These are phyloP conservation scores for Linnemannia elongata DNA, from an alignment of 192 early-diverging fungal genomes.

Conservation along the genomic window DNA sequence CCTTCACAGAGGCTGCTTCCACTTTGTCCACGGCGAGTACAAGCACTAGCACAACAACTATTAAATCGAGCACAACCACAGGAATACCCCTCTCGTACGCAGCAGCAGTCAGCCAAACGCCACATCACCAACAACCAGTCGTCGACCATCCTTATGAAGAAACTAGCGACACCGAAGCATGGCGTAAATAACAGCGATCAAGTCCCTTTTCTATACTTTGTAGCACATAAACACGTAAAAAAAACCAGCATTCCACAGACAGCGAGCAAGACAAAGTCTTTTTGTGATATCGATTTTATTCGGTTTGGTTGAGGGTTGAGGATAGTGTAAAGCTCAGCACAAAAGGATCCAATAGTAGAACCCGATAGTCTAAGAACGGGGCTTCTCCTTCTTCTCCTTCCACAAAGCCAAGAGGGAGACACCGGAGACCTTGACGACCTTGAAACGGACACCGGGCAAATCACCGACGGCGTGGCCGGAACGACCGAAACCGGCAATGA, in stretches of 20 bases:
- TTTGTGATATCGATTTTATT: slow-evolving; percentile 49
- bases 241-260: not conserved
- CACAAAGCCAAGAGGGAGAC: slow-evolving; percentile 98
- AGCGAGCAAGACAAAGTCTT: not conserved
- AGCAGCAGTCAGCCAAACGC: slow-evolving; percentile 23
- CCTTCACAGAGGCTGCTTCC: not conserved
- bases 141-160: slow-evolving; percentile 29
- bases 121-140: not conserved
- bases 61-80: not conserved
- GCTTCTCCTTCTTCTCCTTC: slow-evolving; percentile 99
- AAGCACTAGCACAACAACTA: not conserved
- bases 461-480: slow-evolving; percentile 99
- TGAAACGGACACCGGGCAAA: slow-evolving; percentile 99
- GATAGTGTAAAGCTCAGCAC: slow-evolving; percentile 17
- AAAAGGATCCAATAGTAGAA: slow-evolving; percentile 12
- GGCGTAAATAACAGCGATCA: slow-evolving; percentile 1
- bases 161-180: slow-evolving; percentile 51
- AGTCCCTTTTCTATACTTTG: not conserved
- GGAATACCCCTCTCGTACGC: slow-evolving; percentile 25
- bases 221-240: not conserved
- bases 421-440: slow-evolving; percentile 99
- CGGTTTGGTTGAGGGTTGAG: slow-evolving; percentile 16
- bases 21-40: not conserved
- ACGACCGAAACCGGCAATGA: slow-evolving; percentile 99
- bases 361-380: slow-evolving; percentile 79